Conservation (phyloP, 192 early-diverging fungal genomes). For the Haplosporangium gracile region DNA sequence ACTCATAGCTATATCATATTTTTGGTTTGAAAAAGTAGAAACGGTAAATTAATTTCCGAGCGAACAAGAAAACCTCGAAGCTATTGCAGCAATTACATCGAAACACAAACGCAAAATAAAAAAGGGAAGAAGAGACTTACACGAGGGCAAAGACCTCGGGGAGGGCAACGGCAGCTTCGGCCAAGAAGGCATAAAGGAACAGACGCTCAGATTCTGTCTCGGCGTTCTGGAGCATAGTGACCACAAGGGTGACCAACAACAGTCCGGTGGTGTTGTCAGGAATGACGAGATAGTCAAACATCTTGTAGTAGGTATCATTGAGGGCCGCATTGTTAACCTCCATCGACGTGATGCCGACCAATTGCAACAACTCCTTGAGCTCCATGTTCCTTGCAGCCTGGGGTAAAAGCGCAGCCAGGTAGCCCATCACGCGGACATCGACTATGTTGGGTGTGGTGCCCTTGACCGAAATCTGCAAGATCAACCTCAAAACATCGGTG, state of each 20-base stretch:
- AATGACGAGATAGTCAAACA: conserved; percentile 76
- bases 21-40: conserved; percentile 2
- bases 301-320: conserved; percentile 68
- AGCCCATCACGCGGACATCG: conserved; percentile 73
- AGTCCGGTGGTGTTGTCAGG: conserved; percentile 75
- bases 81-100: not conserved
- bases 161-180: conserved; percentile 76
- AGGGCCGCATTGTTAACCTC: conserved; percentile 59
- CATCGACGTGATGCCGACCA: conserved; percentile 66
- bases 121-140: conserved; percentile 62
- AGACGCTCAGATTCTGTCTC: conserved; percentile 80
- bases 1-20: conserved; percentile 73
- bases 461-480: conserved; percentile 81
- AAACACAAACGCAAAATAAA: not conserved
- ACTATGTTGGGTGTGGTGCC: conserved; percentile 58
- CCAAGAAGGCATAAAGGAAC: conserved; percentile 82
- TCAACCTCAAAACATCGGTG: conserved; percentile 74
- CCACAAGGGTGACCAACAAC: conserved; percentile 75
- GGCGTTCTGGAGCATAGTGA: conserved; percentile 77
- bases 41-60: not conserved
- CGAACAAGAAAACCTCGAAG: no score
- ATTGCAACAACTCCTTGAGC: conserved; percentile 66
- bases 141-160: conserved; percentile 83
- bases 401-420: conserved; percentile 85
- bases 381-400: conserved; percentile 82